These are phyloP conservation scores for Ettlia oleoabundans DNA, from an alignment of 139 green algal genomes.

Conservation along the genomic window DNA sequence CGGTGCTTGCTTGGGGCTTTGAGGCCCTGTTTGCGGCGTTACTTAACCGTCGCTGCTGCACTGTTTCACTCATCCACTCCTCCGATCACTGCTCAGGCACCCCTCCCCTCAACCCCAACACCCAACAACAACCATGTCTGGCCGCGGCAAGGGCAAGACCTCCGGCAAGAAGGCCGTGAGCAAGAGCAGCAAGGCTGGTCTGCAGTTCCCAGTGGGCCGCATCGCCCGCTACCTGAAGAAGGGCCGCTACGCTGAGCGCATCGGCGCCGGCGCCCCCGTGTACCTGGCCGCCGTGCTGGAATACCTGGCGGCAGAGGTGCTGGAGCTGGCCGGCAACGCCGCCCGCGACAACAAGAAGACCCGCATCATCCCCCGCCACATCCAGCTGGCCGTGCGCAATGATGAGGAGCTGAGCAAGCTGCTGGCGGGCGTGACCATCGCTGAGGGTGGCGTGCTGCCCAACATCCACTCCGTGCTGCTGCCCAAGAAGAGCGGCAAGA, in stretches of 20 bases:
- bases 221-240: conserved; percentile 89
- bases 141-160: conserved; percentile 74
- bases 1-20: too few species aligned
- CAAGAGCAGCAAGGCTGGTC: conserved; percentile 85
- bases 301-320: conserved; percentile 84
- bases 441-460: conserved; percentile 83
- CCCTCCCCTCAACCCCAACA: too few species aligned
- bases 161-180: conserved; percentile 82
- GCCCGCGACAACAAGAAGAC: conserved; percentile 96
- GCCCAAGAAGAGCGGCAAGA: conserved; percentile 87
- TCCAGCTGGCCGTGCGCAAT: conserved; percentile 93
- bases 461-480: conserved; percentile 91
- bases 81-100: too few species aligned
- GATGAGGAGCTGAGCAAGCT: conserved; percentile 97
- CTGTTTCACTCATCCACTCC: too few species aligned
- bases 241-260: conserved; percentile 77
- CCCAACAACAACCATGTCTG: too few species aligned
- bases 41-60: too few species aligned
- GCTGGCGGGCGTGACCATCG: conserved; percentile 81
- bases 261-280: conserved; percentile 60
- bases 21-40: too few species aligned
- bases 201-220: conserved; percentile 90
- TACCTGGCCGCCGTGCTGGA: conserved; percentile 84
- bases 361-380: conserved; percentile 88
- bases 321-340: conserved; percentile 62